Base-by-base conservation (phyloP, 306 rosid species). In the Myrica gale region DNA sequence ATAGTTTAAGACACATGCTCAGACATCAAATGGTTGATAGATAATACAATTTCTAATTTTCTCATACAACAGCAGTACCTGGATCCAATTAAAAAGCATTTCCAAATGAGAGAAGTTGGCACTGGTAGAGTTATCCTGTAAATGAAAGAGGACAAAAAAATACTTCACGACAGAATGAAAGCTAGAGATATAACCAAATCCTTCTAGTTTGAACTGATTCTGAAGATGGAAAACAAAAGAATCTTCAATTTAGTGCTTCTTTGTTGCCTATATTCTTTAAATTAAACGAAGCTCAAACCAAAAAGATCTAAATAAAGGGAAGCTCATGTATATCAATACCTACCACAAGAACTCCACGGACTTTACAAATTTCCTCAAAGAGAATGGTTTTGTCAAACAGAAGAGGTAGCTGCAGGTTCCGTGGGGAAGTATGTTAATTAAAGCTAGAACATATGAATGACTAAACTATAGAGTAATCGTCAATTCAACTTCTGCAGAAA, bases 341-440 rank as follows among this genome's bases (percentile, higher is more conserved):
- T 87, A 90, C 95, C 89, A 20, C 57, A 70, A 75, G 81, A 84
- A 50, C 45, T 66, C 96, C 96, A 12, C 73, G 89, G 81, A 94
- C 87, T 85, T 83, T 90, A 75, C 84, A 85, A 81, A 89, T 93
- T 86, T 92, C 98, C 71, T 85, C 90, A 45, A 70, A 75, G 76
- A 94, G 69, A 81, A 82, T 75, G 77, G 90, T 83, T 86, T 88
- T 86, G 84, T 94, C 89, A 77, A 94, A 84, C 85, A 92, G 78
- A 87, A 90, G 96, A 62, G 98, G 98, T 52, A 92, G 83, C 97
- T 94, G 93, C 88, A 83, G 50, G 78, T 77, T 83, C 80, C 73
- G 76, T 53, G 73, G 42, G 32, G 82, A 20, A 44, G 45, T 53
- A 74, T 71, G 5, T 72, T 43, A 73, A 77, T 71, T 37, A 69